A percentile compares a stretch with the other conserved stretches of the same genome.
phyloP scores from a whole-genome alignment of 441 rosid species.

The Adansonia gregorii region DNA sequence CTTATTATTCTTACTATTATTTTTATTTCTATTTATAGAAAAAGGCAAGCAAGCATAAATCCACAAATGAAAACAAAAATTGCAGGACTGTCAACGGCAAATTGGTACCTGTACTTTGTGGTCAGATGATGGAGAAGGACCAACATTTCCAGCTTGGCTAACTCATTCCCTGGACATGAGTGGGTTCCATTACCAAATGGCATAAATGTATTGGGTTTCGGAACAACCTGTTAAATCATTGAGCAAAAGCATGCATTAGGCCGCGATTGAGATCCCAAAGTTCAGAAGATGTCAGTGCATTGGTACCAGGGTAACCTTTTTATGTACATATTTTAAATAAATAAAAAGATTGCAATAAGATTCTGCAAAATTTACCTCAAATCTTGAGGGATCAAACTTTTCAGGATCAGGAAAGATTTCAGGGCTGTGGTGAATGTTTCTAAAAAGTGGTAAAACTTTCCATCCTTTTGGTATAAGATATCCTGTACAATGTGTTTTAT shows the following conservation, averaged over 20 bases:
- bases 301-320: background rate
- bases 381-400: constrained; percentile 95
- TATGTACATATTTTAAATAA: background rate
- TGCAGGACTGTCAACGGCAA: background rate
- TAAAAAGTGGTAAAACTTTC: constrained; percentile 94
- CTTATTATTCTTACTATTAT: background rate
- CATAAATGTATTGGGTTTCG: constrained; percentile 88
- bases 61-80: background rate
- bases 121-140: constrained; percentile 88
- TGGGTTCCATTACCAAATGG: constrained; percentile 94
- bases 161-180: constrained; percentile 92
- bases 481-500: constrained; percentile 50
- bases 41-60: background rate
- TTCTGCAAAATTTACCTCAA: constrained; percentile 53
- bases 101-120: constrained; percentile 77
- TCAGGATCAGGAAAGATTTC: constrained; percentile 78
- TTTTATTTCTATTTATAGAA: constrained; percentile 30
- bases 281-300: background rate
- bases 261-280: background rate
- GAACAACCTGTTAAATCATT: constrained; percentile 60
- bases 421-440: constrained; percentile 91
- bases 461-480: constrained; percentile 95
- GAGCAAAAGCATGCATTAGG: constrained; percentile 5
- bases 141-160: constrained; percentile 85
- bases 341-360: background rate